Evolutionary conservation across 495 filamentous ascomycete genomes (phyloP).

Genomic region (Parathielavia hyrcaniae): DNA sequence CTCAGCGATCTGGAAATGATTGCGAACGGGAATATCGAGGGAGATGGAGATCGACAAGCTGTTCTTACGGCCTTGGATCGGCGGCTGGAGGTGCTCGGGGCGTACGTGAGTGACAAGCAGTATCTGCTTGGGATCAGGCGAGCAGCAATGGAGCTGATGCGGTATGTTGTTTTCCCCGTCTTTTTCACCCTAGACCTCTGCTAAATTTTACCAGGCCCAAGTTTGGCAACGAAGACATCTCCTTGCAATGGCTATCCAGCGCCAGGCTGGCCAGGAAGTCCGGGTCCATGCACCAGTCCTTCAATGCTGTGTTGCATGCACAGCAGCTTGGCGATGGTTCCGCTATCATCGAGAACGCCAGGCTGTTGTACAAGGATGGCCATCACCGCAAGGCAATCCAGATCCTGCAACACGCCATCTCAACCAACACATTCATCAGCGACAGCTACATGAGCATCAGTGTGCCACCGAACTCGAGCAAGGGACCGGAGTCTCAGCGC

Average conservation of each 20-base stretch:
- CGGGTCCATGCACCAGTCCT: constrained; percentile 74
- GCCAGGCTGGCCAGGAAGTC: constrained; percentile 81
- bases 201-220: constrained; percentile 38
- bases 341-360: constrained; percentile 86
- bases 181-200: constrained; percentile 10
- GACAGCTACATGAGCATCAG: constrained; percentile 29
- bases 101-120: constrained; percentile 85
- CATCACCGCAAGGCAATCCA: constrained; percentile 94
- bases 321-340: constrained; percentile 74
- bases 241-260: constrained; percentile 77
- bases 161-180: constrained; percentile 37
- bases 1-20: constrained; percentile 83
- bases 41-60: constrained; percentile 35
- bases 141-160: constrained; percentile 72
- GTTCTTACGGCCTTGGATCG: constrained; percentile 59
- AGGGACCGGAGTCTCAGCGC: constrained; percentile 41
- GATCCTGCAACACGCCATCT: constrained; percentile 75
- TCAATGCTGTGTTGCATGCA: constrained; percentile 88
- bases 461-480: constrained; percentile 42
- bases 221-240: constrained; percentile 61
- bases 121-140: constrained; percentile 83
- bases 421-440: constrained; percentile 57
- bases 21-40: constrained; percentile 42
- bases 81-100: constrained; percentile 76
- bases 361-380: constrained; percentile 89